Evolutionary conservation across 2,329 filamentous ascomycete genomes (phyloP).

Genomic region (Clonostachys rhizophaga): DNA sequence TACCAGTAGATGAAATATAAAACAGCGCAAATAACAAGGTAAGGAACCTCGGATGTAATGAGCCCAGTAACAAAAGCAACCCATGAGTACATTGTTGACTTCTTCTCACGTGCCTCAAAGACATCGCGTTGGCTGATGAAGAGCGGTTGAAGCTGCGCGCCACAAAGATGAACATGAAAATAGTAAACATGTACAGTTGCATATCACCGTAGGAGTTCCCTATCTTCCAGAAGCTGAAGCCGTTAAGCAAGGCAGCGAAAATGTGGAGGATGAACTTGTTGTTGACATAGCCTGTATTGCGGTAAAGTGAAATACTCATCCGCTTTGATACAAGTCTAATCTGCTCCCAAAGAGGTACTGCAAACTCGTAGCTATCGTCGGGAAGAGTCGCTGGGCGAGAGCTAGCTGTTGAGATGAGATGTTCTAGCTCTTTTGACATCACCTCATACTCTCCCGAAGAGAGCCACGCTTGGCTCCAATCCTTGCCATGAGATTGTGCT

Average conservation of each 20-base stretch:
- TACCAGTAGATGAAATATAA: slow-evolving; percentile 53
- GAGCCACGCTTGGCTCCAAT: slow-evolving; percentile 70
- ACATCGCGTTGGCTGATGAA: slow-evolving; percentile 53
- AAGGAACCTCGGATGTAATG: slow-evolving; percentile 40
- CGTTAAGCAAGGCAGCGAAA: slow-evolving; percentile 51
- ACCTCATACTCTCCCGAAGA: slow-evolving; percentile 51
- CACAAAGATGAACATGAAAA: slow-evolving; percentile 62
- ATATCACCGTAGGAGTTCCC: slow-evolving; percentile 43
- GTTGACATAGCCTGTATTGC: slow-evolving; percentile 63
- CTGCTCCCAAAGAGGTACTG: slow-evolving; percentile 61
- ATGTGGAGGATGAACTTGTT: slow-evolving; percentile 58
- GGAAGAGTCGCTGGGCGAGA: slow-evolving; percentile 29
- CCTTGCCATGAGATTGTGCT: slow-evolving; percentile 37
- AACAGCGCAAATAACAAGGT: slow-evolving; percentile 34
- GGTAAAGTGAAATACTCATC: slow-evolving; percentile 56
- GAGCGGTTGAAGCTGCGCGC: slow-evolving; percentile 53
- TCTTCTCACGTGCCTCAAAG: slow-evolving; percentile 54
- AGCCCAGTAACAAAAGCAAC: slow-evolving; percentile 51
- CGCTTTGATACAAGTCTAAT: slow-evolving; percentile 59
- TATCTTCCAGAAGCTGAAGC: slow-evolving; percentile 58
- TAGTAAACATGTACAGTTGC: slow-evolving; percentile 51
- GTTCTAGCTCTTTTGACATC: slow-evolving; percentile 58
- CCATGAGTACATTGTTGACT: slow-evolving; percentile 60
- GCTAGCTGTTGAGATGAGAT: slow-evolving; percentile 51
- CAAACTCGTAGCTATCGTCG: slow-evolving; percentile 63